These are phyloP conservation scores for Aspergillus viridinutans DNA, from an alignment of 2,329 filamentous ascomycete species.

Conservation along the genomic window DNA sequence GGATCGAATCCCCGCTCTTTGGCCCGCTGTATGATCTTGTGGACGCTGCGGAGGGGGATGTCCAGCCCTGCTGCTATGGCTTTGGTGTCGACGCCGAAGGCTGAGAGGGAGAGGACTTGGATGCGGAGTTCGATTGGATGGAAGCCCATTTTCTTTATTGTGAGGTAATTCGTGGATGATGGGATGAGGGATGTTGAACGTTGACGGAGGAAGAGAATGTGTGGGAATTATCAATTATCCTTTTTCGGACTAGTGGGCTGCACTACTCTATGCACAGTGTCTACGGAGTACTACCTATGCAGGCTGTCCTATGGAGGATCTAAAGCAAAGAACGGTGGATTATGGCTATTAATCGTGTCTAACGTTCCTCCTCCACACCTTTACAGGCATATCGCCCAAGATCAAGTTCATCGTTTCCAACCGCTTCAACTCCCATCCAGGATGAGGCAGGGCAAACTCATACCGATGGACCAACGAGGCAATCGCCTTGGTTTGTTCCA, in stretches of 20 bases:
- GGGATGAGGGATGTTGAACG: no score
- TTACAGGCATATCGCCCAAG: conserved; percentile 29
- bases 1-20: not conserved
- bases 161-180: no score
- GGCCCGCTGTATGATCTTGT: not conserved
- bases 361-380: conserved; percentile 22
- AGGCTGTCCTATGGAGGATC: no score
- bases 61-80: not conserved
- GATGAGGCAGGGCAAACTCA: conserved; percentile 25
- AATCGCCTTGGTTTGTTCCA: conserved; percentile 44
- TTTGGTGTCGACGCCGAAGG: not conserved
- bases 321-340: no score
- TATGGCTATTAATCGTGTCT: not conserved
- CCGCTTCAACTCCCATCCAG: conserved; percentile 23
- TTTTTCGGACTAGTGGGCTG: not conserved
- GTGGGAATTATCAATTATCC: not conserved
- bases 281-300: no score
- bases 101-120: not conserved
- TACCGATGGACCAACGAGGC: conserved; percentile 28
- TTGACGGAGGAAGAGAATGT: not conserved
- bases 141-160: not conserved
- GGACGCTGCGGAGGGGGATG: not conserved
- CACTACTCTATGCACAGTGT: no score
- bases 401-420: conserved; percentile 29
- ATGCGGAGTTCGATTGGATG: not conserved